Base-by-base conservation (phyloP, 306 rosid genomes). In the Glycine latifolia region DNA sequence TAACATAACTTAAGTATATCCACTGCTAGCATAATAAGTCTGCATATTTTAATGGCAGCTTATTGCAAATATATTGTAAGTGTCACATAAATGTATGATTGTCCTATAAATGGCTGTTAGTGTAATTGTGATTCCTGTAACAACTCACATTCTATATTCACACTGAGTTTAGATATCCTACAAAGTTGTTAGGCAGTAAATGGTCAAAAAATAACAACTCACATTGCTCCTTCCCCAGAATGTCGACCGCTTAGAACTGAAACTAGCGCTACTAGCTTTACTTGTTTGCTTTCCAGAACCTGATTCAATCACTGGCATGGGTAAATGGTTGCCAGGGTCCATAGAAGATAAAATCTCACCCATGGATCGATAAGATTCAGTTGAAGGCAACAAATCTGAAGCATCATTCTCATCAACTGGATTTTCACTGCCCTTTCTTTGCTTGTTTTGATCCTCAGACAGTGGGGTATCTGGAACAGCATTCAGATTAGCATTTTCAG, bases 181-280 rank as follows among this genome's bases (percentile, higher is more conserved):
- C 50, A 80, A 46, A 61, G 33, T 54, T 14, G 46, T 15, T 55
- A 63, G 14, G 54, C 37, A 16, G 76, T 49, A 71, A 43, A 83
- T 52, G 79, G 15, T 16, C 7, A 65, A 59, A 67, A 68, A 55
- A 77, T 60, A 79, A 79, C 68, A 76, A 90, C 99, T 93, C 78
- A 96, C 99, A 77, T 87, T 93, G 92, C 85, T 90, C 86, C 98
- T 92, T 91, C 99, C 99, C 99, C 99, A 96, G 82, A 96, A 93
- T 70, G 97, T 72, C 48, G 98, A 84, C 63, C 94, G 94, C 83
- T 89, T 96, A 58, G 92, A 76, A 79, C 74, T 93, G 80, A 84
- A 81, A 78, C 85, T 88, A 37, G 87, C 71, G 16, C 92, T 89
- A 60, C 87, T 76, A 72, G 85, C 88, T 93, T 94, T 96, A 79